Percentiles rank a stretch among this genome's conserved stretches.
These are phyloP conservation scores for Dipteronia dyeriana DNA, from an alignment of 345 rosid species.

Conservation along the genomic window DNA sequence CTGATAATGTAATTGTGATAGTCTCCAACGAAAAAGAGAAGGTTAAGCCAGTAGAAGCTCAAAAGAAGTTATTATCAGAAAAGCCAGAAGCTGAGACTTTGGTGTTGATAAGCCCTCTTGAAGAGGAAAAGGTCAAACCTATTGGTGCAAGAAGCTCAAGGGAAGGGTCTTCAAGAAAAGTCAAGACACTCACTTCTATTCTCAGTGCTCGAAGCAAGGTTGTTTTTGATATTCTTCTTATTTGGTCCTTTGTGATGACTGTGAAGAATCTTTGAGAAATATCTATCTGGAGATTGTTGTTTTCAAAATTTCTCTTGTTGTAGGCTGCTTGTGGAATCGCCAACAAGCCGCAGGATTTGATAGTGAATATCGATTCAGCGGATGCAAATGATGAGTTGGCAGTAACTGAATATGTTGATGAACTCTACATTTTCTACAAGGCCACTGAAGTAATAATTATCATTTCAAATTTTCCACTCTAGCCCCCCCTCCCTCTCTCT, in stretches of 20 bases:
- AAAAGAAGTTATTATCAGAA: constrained; percentile 6
- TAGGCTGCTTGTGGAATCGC: constrained; percentile 16
- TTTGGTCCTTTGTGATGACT: not conserved
- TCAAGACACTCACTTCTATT: constrained; percentile 19
- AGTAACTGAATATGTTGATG: constrained; percentile 22
- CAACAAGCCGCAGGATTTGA: constrained; percentile 2
- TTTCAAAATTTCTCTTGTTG: not conserved
- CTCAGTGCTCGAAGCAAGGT: constrained; percentile 25
- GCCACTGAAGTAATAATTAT: constrained; percentile 15
- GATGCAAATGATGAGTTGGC: constrained; percentile 16
- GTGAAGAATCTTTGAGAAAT: not conserved
- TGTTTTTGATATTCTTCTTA: not conserved
- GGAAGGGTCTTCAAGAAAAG: not conserved
- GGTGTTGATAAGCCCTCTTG: not conserved
- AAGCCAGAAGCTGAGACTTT: not conserved
- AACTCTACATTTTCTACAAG: constrained; percentile 17
- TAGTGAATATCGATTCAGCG: constrained; percentile 15
- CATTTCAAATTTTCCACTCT: not conserved
- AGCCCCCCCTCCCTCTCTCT: not conserved
- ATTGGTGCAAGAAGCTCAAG: not conserved
- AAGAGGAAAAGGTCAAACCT: not conserved
- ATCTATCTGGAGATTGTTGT: not conserved
- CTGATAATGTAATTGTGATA: not conserved
- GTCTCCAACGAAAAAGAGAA: constrained; percentile 20
- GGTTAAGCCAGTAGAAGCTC: not conserved